These are phyloP conservation scores for Lolium rigidum DNA, from an alignment of 176 grass and related monocot genomes.

Conservation along the genomic window DNA sequence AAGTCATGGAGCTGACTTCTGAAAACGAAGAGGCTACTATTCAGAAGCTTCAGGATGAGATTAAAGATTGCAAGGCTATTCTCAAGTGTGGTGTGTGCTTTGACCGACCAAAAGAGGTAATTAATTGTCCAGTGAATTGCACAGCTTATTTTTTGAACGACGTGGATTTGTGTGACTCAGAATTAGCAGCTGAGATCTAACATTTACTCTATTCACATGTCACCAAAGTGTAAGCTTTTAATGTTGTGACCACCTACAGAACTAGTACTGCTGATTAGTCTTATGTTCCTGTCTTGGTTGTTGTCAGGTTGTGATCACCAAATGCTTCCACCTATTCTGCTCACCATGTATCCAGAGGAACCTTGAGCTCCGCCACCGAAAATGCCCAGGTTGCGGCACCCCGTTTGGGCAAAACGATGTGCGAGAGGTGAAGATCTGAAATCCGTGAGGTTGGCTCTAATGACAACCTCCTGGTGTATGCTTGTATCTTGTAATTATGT, in stretches of 20 bases:
- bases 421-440: conserved; percentile 89
- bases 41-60: conserved; percentile 92
- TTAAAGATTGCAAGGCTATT: conserved; percentile 96
- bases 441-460: not conserved
- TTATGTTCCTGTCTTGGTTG: conserved; percentile 22
- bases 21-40: conserved; percentile 85
- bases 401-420: conserved; percentile 90
- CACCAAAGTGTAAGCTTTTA: not conserved
- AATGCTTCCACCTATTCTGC: conserved; percentile 98
- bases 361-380: conserved; percentile 90
- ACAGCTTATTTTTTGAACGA: not conserved
- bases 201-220: not conserved
- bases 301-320: conserved; percentile 94
- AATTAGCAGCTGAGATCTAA: not conserved
- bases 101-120: conserved; percentile 97
- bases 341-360: conserved; percentile 93
- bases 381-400: conserved; percentile 81
- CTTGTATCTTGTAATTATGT: conserved; percentile 38
- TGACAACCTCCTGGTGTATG: not conserved
- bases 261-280: conserved; percentile 16
- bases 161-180: not conserved
- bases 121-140: conserved; percentile 14
- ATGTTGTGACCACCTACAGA: not conserved
- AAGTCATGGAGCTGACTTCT: conserved; percentile 81
- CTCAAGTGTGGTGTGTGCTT: conserved; percentile 97